Base-by-base conservation (phyloP, 345 rosid species). In the Melastoma malabathricum region DNA sequence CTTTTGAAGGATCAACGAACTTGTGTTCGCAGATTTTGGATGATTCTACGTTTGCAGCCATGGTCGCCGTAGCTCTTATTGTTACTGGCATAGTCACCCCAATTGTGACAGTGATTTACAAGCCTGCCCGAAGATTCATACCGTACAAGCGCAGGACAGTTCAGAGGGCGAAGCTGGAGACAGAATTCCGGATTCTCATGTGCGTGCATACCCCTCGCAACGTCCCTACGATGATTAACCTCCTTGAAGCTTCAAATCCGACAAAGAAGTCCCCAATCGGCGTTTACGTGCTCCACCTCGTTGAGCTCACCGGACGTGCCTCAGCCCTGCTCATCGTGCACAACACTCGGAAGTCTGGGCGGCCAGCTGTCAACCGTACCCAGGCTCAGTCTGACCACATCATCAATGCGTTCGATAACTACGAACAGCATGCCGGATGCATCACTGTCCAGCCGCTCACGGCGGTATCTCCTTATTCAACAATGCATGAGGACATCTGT, bases 341-440 rank as follows among this genome's bases (percentile, higher is more conserved):
- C 52, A 82, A 75, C 60, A 82, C 92, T 14, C 63, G 89, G 1
- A 81, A 80, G 54, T 60, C 80, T 2, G 95, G 93, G 27, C 62
- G 79, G 15, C 80, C 88, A 0, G 96, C 95, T 1, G 71, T 78
- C 25, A 87, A 87, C 59, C 65, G 88, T 58, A 87, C 95, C 6
- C 98, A 87, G 70, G 95, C 98, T 39, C 96, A 87, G 59, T 87
- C 95, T 6, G 95, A 92, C 45, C 96, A 87, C 60, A 92, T 87
- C 68, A 84, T 92, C 57, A 71, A 79, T 20, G 86, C 98, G 20
- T 92, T 92, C 3, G 93, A 84, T 62, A 87, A 72, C 56, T 92
- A 78, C 18, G 93, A 84, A 59, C 95, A 87, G 12, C 87, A 87
- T 20, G 66, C 75, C 7, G 44, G 46, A 0, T 69, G 54, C 56